Base-by-base conservation (phyloP, 2,329 filamentous ascomycete species). In the Phoma sp. region DNA sequence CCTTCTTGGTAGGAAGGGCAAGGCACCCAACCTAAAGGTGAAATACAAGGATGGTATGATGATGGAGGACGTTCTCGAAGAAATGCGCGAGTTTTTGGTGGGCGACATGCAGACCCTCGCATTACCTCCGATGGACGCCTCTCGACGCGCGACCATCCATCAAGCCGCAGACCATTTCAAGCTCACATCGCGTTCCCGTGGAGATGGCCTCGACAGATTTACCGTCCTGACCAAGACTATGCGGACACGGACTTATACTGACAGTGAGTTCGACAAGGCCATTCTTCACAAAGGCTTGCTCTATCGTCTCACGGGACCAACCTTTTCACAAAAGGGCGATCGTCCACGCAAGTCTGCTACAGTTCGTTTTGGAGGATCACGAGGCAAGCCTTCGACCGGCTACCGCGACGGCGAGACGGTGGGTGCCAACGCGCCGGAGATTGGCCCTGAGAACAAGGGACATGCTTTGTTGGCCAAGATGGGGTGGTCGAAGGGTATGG, bases 381-480 rank as follows among this genome's bases (percentile, higher is more conserved):
- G 58, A 14, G 36, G 47, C 10, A 65, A 62, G 14, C 59, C 64
- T 14, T 60, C 53, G 15, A 60, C 65, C 14, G 64, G 81, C 1
- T 91, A 95, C 62, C 84, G 84, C 56, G 90, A 98, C 66, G 95
- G 95, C 15, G 93, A 98, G 61, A 80, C 96, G 23, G 92, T 98
- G 2, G 95, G 93, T 40, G 91, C 85, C 1, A 85, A 87, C 40
- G 93, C 93, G 1, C 90, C 92, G 10, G 93, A 96, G 72, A 82
- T 99, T 26, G 90, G 91, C 1, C 80, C 81, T 4, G 90, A 89
- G 47, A 98, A 96, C 72, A 91, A 86, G 62, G 95, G 95, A 10
- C 85, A 92, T 43, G 86, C 87, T 3, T 90, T 99, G 86, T 77
- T 99, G 60, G 92, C 96, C 77, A 98, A 95, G 77, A 98, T 98